Base-by-base conservation (phyloP, 73 alveolate genomes). In the Symbiodinium natans region DNA sequence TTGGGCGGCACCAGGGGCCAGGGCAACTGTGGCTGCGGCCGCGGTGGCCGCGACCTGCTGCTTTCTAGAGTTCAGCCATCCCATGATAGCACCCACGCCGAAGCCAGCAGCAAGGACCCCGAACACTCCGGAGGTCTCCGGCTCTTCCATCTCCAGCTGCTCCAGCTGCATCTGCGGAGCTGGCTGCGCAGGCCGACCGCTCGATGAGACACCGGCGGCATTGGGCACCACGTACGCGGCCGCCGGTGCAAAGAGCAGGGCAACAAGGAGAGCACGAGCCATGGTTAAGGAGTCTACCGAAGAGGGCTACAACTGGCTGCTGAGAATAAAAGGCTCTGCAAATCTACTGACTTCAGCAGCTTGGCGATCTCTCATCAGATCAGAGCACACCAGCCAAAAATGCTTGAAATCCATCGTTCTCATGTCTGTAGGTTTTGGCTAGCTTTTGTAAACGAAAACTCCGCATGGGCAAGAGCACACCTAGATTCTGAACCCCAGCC, bases 41-140 rank as follows among this genome's bases (percentile, higher is more conserved):
- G 83, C 83, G 39, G 83, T 33, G 41, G 83, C 83, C 19, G 83
- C 34, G 83, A 71, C 39, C 31, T 71, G 41, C 34, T 33, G 34
- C 41, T 36, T 27, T 36, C 23, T 71, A 13, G 83, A 71, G 41
- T 71, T 71, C 83, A 71, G 23, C 83, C 34, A 71, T 17, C 83
- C 83, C 34, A 71, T n/a, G 38, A 71, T 17, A 71, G 83, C 83
- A 71, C 83, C 83, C 83, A 71, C 83, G 63, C 63, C 63, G 63
- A 48, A 48, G 63, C 63, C 63, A 5, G 63, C 19, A 25, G 63
- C 63, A 17, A 48, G 63, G 27, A 48, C 63, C 17, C 63, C 63
- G 63, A 48, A 48, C 63, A 48, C 63, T 48, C 63, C 63, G 63
- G 63, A 48, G 63, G 63, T 48, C 63, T 48, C 63, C 2, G 63